Percentiles rank a stretch among this genome's conserved stretches.
Conservation (phyloP, 2,329 filamentous ascomycete genomes). For the Exophiala sp. region DNA sequence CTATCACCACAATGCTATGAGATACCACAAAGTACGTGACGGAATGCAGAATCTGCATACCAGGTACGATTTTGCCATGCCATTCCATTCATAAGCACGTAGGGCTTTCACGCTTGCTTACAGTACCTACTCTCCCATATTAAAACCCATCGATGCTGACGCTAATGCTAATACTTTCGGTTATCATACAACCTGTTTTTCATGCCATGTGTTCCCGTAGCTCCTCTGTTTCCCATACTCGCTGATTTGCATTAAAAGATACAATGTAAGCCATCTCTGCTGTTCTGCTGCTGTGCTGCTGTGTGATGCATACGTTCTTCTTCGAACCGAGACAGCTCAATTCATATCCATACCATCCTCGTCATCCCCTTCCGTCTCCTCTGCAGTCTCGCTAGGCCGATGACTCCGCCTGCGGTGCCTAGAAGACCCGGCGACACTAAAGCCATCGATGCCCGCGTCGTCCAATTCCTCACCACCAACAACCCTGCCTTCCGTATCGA, state of each 20-base stretch:
- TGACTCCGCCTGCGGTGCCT: slow-evolving; percentile 26
- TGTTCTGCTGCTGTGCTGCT: too few species aligned
- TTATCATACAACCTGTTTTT: too few species aligned
- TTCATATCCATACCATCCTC: slow-evolving; percentile 46
- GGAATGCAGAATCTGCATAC: not conserved
- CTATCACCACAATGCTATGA: not conserved
- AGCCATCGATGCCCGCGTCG: slow-evolving; percentile 46
- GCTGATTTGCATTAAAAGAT: too few species aligned
- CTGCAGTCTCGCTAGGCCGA: slow-evolving; percentile 36
- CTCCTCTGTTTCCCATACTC: too few species aligned
- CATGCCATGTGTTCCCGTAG: too few species aligned
- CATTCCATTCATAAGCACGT: not conserved
- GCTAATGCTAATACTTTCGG: too few species aligned
- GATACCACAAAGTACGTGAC: not conserved
- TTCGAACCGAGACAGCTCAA: slow-evolving; percentile 3
- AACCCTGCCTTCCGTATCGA: slow-evolving; percentile 88
- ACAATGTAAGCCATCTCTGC: too few species aligned
- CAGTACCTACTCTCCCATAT: too few species aligned
- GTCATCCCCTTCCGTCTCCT: slow-evolving; percentile 43
- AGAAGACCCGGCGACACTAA: slow-evolving; percentile 36
- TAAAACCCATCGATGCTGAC: too few species aligned
- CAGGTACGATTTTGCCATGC: not conserved
- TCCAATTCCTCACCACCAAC: slow-evolving; percentile 82
- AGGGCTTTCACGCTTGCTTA: too few species aligned
- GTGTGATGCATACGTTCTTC: not conserved